Percentiles rank a stretch among this genome's conserved stretches.
phyloP scores from a whole-genome alignment of 2,329 filamentous ascomycete species.

The Pestalotiopsis sp. region DNA sequence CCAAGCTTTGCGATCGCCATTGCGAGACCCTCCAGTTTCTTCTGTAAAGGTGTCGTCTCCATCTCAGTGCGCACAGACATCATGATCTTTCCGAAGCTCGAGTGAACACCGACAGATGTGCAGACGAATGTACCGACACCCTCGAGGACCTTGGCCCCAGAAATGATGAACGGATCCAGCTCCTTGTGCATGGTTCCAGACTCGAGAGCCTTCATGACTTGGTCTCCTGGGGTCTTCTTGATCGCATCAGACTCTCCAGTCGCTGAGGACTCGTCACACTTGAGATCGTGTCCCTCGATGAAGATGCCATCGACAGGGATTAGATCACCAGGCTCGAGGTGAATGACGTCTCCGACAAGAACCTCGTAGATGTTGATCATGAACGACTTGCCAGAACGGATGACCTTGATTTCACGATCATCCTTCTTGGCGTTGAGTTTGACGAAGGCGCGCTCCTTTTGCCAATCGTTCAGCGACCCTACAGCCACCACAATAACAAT shows the following conservation, averaged over 20 bases:
- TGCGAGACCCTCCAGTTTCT: slow-evolving; percentile 53
- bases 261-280: slow-evolving; percentile 71
- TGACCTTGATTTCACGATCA: slow-evolving; percentile 63
- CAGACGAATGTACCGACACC: slow-evolving; percentile 56
- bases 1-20: slow-evolving; percentile 53
- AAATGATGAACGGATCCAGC: slow-evolving; percentile 67
- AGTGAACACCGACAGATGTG: slow-evolving; percentile 57
- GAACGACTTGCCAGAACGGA: slow-evolving; percentile 64
- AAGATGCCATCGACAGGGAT: slow-evolving; percentile 69
- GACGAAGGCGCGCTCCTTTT: slow-evolving; percentile 64
- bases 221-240: slow-evolving; percentile 62
- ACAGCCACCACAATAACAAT: slow-evolving; percentile 64
- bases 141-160: slow-evolving; percentile 58
- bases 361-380: slow-evolving; percentile 66
- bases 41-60: slow-evolving; percentile 56
- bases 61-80: slow-evolving; percentile 56
- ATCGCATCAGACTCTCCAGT: slow-evolving; percentile 73
- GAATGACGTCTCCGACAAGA: slow-evolving; percentile 66
- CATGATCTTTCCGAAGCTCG: slow-evolving; percentile 57
- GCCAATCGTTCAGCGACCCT: slow-evolving; percentile 63
- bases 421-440: slow-evolving; percentile 61
- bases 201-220: slow-evolving; percentile 59
- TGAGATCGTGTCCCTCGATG: slow-evolving; percentile 64
- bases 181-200: slow-evolving; percentile 49
- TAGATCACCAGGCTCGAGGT: slow-evolving; percentile 69